These are phyloP conservation scores for Venturia pyrina DNA, from an alignment of 2,329 filamentous ascomycete genomes.

Conservation along the genomic window DNA sequence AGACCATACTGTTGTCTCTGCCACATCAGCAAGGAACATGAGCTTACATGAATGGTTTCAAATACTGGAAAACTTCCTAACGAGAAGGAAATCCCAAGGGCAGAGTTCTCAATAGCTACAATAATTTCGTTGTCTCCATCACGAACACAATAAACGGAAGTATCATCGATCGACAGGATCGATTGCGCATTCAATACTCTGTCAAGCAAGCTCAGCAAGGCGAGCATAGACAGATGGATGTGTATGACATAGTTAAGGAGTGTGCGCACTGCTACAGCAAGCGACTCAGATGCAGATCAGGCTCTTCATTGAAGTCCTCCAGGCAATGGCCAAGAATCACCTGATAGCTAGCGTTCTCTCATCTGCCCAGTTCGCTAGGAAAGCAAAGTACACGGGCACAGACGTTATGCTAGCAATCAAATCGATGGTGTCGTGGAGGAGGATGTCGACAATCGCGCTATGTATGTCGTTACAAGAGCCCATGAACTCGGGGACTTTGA, in stretches of 20 bases:
- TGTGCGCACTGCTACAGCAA: constrained; percentile 64
- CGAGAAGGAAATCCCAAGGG: too few relatives aligned
- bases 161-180: not conserved
- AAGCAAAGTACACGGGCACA: not conserved
- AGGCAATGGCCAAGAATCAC: constrained; percentile 98
- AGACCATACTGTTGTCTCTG: too few relatives aligned
- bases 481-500: too few relatives aligned
- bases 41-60: too few relatives aligned
- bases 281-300: constrained; percentile 98
- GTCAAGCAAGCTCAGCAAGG: not conserved
- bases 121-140: not conserved
- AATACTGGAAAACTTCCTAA: too few relatives aligned
- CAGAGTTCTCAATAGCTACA: not conserved
- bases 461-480: too few relatives aligned
- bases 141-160: not conserved
- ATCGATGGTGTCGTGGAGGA: not conserved
- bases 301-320: constrained; percentile 97
- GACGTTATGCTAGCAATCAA: not conserved
- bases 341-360: constrained; percentile 94
- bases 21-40: too few relatives aligned
- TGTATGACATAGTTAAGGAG: not conserved
- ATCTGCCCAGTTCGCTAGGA: constrained; percentile 67
- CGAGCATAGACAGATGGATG: not conserved
- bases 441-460: not conserved
- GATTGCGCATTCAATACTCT: not conserved